Evolutionary conservation across 352 stramenopile species (phyloP).

Genomic region (Halophytophthora batemanensis): DNA sequence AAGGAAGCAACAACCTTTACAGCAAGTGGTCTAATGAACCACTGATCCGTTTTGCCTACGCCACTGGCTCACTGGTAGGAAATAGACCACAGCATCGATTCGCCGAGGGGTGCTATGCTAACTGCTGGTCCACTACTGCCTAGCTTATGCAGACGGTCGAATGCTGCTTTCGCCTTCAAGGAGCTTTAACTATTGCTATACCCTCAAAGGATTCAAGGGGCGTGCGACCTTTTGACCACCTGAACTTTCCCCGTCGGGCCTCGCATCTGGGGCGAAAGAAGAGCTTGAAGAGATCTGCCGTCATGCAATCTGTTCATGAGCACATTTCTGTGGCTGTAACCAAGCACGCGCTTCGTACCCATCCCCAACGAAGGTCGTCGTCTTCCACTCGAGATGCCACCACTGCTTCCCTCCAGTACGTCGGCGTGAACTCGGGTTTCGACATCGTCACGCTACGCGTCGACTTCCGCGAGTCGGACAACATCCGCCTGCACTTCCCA

Average conservation of each 20-base stretch:
- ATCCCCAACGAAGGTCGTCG: not conserved
- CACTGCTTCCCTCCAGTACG: conserved; percentile 35
- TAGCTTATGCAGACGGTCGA: no score
- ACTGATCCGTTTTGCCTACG: no score
- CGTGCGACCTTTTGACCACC: not conserved
- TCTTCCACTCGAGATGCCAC: not conserved
- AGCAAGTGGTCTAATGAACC: no score
- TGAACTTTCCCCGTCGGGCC: no score
- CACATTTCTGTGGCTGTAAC: conserved; percentile 32
- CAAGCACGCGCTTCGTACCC: conserved; percentile 14
- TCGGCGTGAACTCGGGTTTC: conserved; percentile 38
- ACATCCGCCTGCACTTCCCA: conserved; percentile 30
- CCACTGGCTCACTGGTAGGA: no score
- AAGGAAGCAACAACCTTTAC: not conserved
- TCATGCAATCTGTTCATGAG: conserved; percentile 22
- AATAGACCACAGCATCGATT: not conserved
- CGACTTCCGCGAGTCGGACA: conserved; percentile 41
- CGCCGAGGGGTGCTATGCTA: no score
- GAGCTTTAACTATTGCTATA: no score
- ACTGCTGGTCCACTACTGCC: no score
- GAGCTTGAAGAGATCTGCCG: not conserved
- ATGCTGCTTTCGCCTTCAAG: no score
- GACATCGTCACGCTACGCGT: conserved; percentile 31
- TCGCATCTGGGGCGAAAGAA: no score
- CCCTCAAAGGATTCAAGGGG: not conserved